Evolutionary conservation across 2,329 filamentous ascomycete genomes (phyloP).

Genomic region (Colletotrichum eremochloae): DNA sequence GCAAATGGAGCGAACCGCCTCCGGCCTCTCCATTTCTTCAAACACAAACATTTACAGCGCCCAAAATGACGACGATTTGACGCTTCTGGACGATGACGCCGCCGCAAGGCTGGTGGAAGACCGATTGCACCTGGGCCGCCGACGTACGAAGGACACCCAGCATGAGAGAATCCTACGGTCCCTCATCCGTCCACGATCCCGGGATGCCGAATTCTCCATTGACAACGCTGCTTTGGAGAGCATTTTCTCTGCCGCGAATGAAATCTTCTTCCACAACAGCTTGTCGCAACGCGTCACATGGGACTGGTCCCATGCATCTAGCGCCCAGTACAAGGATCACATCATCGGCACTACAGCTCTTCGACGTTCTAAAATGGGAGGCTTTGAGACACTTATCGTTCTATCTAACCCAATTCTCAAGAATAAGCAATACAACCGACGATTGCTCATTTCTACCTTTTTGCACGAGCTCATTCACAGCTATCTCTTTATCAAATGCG

Average conservation of each 20-base stretch:
- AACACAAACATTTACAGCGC: constrained; percentile 51
- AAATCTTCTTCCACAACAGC: constrained; percentile 71
- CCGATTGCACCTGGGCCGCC: constrained; percentile 60
- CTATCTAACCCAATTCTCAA: constrained; percentile 71
- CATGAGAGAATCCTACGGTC: constrained; percentile 70
- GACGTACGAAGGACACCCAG: constrained; percentile 62
- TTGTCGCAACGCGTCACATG: constrained; percentile 70
- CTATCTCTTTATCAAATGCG: constrained; percentile 74
- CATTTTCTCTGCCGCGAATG: constrained; percentile 72
- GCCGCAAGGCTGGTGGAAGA: constrained; percentile 64
- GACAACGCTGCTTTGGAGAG: constrained; percentile 69
- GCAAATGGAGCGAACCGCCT: constrained; percentile 63
- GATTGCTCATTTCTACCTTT: constrained; percentile 74
- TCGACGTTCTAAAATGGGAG: constrained; percentile 61
- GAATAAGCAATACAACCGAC: constrained; percentile 67
- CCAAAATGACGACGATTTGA: constrained; percentile 49
- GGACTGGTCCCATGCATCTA: constrained; percentile 70
- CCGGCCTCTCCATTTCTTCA: constrained; percentile 62
- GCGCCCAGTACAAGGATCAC: constrained; percentile 64
- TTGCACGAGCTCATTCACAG: constrained; percentile 77
- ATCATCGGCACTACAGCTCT: constrained; percentile 75
- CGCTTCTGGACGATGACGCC: constrained; percentile 59
- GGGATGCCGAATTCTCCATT: constrained; percentile 63
- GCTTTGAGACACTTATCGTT: constrained; percentile 74
- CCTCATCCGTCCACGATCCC: constrained; percentile 66